Base-by-base conservation (phyloP, 2,329 filamentous ascomycete genomes). In the Metarhizium album region DNA sequence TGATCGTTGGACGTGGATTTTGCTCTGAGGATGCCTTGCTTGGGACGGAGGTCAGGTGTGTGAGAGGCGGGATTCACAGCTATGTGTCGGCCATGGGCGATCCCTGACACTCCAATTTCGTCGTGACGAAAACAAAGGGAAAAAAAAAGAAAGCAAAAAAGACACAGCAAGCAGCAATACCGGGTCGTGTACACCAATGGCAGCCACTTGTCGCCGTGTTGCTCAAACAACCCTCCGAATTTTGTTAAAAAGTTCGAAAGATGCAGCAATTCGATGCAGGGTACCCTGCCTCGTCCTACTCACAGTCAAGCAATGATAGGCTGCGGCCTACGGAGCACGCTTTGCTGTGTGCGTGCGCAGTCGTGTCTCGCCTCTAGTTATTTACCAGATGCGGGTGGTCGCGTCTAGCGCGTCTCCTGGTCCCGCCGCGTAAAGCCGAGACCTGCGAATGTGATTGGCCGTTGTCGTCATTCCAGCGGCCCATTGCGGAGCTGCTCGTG, bases 371-470 rank as follows among this genome's bases (percentile, higher is more conserved):
- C 20, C 37, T 16, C 18, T 7, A 8, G 9, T 40, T 43, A 14
- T 43, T 43, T 24, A 23, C 27, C 35, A 18, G 35, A 23, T 37
- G 48, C 42, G 42, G 29, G 46, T 29, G 48, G 49, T 50, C 52
- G 52, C 51, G 49, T 47, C 31, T 16, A 38, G 47, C 60, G 59
- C 62, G 63, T 62, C 54, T 53, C 43, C 57, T 59, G 61, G 63
- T 61, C 54, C 51, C 45, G 57, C 59, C 66, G 67, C 64, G 67
- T 69, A 66, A 68, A 69, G 67, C 60, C 53, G 61, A 60, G 55
- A 54, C 45, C 49, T 49, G 48, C 29, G 22, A 22, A 16, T 13
- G 27, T 47, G 51, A 49, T 49, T 40, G 24, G 42, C 29, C 18
- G 38, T 45, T 16, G 18, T 18, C 3, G 3, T 22, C 18, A 23